A percentile compares a stretch with the other conserved stretches of the same genome.
Conservation (phyloP, 257 asterid genomes). For the Lavandula angustifolia region DNA sequence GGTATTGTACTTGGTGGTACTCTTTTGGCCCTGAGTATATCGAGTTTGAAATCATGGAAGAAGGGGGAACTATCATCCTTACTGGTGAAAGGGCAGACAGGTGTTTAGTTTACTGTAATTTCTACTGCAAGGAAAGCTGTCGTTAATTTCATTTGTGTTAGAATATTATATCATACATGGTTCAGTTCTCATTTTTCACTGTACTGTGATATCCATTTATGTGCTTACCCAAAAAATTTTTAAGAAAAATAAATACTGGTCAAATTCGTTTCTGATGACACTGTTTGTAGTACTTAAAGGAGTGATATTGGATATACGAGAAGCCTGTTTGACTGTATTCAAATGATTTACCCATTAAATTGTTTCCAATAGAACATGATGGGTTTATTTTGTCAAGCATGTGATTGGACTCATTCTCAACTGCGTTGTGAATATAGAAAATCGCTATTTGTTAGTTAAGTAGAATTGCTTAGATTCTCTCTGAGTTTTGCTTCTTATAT, state of each 20-base stretch:
- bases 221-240: too few species aligned
- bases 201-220: too few species aligned
- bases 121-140: slow-evolving; percentile 8
- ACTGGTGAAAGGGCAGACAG: slow-evolving; percentile 81
- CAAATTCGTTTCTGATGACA: too few species aligned
- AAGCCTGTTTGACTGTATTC: neutral
- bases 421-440: too few species aligned
- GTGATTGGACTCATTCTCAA: too few species aligned
- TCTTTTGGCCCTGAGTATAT: slow-evolving; percentile 76
- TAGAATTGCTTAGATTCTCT: slow-evolving; percentile 7
- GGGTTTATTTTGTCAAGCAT: neutral
- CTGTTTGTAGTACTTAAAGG: too few species aligned
- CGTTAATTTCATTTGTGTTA: too few species aligned
- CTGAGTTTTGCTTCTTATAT: slow-evolving; percentile 3
- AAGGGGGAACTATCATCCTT: slow-evolving; percentile 60
- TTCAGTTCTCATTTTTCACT: too few species aligned
- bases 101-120: slow-evolving; percentile 37
- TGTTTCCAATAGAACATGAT: neutral
- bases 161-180: too few species aligned
- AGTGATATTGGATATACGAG: neutral
- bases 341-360: neutral
- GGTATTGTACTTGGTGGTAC: slow-evolving; percentile 84
- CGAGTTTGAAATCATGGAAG: slow-evolving; percentile 83
- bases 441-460: neutral
- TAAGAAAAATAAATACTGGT: too few species aligned